phyloP scores from a whole-genome alignment of 2,329 filamentous ascomycete species.

The Fusarium musae region DNA sequence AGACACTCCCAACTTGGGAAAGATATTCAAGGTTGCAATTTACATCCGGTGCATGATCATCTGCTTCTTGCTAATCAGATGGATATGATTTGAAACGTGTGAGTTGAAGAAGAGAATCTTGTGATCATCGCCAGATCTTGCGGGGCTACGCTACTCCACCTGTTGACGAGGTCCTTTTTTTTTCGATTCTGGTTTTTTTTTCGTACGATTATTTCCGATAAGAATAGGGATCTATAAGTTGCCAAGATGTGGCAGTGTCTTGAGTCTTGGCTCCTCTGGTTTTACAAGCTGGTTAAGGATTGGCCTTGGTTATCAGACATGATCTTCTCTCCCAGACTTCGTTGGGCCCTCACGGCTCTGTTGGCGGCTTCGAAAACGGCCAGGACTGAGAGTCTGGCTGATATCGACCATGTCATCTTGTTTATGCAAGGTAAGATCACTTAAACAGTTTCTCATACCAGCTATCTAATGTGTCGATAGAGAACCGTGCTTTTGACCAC shows the following conservation, averaged over 20 bases:
- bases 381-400: neutral
- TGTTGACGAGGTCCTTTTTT: neutral
- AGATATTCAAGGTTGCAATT: slow-evolving; percentile 14
- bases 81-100: slow-evolving; percentile 9
- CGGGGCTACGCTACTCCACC: neutral
- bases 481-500: slow-evolving; percentile 20
- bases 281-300: neutral
- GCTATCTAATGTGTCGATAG: neutral
- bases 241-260: slow-evolving; percentile 4
- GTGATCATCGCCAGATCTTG: neutral
- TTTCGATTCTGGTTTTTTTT: neutral
- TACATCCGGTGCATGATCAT: neutral
- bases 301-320: slow-evolving; percentile 6
- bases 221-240: neutral
- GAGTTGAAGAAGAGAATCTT: neutral
- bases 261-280: neutral
- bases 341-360: neutral
- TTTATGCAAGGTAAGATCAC: neutral
- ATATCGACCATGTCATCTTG: slow-evolving; percentile 14
- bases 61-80: slow-evolving; percentile 6
- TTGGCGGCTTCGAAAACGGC: neutral
- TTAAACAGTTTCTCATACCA: fast-evolving
- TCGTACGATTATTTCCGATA: neutral
- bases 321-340: neutral
- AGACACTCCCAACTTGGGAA: neutral